Conservation (phyloP, 768 basidiomycete species). For the Calocybe indica region DNA sequence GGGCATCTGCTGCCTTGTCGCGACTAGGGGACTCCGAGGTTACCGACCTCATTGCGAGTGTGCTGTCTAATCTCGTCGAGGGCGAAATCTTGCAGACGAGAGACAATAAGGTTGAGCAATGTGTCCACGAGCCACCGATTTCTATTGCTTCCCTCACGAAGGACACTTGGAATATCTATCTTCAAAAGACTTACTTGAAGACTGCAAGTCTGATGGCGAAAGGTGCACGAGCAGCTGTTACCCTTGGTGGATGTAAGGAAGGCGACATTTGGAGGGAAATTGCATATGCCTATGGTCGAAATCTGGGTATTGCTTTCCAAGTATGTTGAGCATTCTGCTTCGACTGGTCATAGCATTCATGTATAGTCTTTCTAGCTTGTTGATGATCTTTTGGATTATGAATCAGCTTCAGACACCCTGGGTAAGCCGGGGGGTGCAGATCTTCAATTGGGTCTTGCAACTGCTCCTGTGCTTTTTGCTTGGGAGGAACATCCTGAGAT, state of each 20-base stretch:
- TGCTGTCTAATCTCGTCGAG: slow-evolving; percentile 87
- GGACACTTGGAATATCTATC: slow-evolving; percentile 72
- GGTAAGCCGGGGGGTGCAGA: slow-evolving; percentile 93
- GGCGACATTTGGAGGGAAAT: slow-evolving; percentile 89
- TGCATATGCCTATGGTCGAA: slow-evolving; percentile 94
- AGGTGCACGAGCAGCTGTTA: slow-evolving; percentile 77
- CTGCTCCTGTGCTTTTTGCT: slow-evolving; percentile 91
- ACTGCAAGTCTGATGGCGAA: slow-evolving; percentile 94
- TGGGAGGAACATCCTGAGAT: slow-evolving; percentile 92
- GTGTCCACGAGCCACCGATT: background rate
- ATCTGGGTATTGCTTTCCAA: slow-evolving; percentile 94
- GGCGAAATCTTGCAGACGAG: slow-evolving; percentile 88
- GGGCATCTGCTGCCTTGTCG: slow-evolving; percentile 75
- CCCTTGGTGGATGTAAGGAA: slow-evolving; percentile 79
- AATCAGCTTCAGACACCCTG: slow-evolving; percentile 64
- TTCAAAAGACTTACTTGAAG: slow-evolving; percentile 92
- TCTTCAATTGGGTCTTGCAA: slow-evolving; percentile 78
- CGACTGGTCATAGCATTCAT: background rate
- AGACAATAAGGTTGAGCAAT: slow-evolving; percentile 31
- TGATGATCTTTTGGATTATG: slow-evolving; percentile 93
- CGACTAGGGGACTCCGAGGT: slow-evolving; percentile 80
- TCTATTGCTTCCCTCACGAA: slow-evolving; percentile 8
- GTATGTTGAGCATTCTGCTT: slow-evolving; percentile 27
- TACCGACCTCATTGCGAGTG: slow-evolving; percentile 82
- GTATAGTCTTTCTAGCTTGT: slow-evolving; percentile 58